These are phyloP conservation scores for Schizosaccharomyces octosporus DNA, from an alignment of 805 yeast genomes.

Conservation along the genomic window DNA sequence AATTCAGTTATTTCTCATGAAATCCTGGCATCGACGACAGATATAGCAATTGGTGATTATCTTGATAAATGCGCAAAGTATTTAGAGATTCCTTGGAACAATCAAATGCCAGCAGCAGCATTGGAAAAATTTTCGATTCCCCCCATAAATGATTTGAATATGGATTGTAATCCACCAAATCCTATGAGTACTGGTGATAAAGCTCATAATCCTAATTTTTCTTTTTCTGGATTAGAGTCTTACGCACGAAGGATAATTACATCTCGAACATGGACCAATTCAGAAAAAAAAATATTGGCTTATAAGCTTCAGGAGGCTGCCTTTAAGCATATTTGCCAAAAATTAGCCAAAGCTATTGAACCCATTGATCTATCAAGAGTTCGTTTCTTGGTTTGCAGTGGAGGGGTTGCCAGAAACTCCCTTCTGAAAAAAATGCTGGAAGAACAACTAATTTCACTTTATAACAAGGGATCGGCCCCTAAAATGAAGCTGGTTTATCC, in stretches of 20 bases:
- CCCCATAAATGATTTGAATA: background rate
- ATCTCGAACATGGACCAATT: conserved; percentile 3
- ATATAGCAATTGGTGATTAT: conserved; percentile 83
- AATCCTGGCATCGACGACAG: conserved; percentile 37
- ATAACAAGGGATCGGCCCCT: background rate
- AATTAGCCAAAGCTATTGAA: conserved; percentile 28
- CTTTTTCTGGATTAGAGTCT: background rate
- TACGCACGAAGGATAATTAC: background rate
- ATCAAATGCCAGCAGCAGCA: conserved; percentile 70
- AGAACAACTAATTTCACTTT: background rate
- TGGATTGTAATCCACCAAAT: background rate
- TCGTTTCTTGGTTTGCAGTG: conserved; percentile 52
- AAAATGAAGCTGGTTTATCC: conserved; percentile 34
- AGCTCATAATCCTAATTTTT: background rate
- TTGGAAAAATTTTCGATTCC: conserved; percentile 24
- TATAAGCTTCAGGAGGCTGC: conserved; percentile 30
- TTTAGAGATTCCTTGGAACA: conserved; percentile 34
- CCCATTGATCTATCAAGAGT: conserved; percentile 1
- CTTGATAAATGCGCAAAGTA: conserved; percentile 79
- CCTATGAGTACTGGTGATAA: background rate
- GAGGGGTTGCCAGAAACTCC: conserved; percentile 76
- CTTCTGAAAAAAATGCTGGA: conserved; percentile 24
- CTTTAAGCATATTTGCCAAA: conserved; percentile 47
- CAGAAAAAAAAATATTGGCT: conserved; percentile 7
- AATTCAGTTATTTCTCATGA: conserved; percentile 38